Conservation (phyloP, 768 basidiomycete genomes). For the Boletellus sp. region DNA sequence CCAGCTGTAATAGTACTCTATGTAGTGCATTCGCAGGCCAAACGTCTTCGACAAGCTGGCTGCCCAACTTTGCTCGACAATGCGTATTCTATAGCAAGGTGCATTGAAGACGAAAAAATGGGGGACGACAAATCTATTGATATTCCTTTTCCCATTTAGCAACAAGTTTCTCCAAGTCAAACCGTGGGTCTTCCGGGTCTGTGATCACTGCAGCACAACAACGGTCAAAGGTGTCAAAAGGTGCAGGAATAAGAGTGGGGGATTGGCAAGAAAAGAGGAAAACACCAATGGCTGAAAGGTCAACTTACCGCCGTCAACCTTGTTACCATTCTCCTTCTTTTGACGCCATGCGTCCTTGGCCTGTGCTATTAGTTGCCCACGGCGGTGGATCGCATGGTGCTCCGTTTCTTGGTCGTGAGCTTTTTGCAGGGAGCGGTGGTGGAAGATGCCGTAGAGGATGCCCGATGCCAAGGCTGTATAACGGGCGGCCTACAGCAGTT, state of each 20-base stretch:
- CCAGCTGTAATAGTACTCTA: background rate
- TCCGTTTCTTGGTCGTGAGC: slow-evolving; percentile 74
- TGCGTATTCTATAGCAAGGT: slow-evolving; percentile 25
- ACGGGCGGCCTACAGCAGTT: slow-evolving; percentile 71
- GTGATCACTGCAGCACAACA: slow-evolving; percentile 64
- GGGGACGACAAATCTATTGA: slow-evolving; percentile 39
- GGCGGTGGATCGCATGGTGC: slow-evolving; percentile 65
- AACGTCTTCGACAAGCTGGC: background rate
- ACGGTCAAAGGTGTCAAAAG: slow-evolving; percentile 9
- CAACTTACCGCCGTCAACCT: slow-evolving; percentile 54
- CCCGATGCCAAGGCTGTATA: slow-evolving; percentile 89
- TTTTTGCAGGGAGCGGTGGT: slow-evolving; percentile 86
- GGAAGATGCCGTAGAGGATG: slow-evolving; percentile 87
- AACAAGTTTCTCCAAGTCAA: slow-evolving; percentile 91
- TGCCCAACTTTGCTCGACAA: slow-evolving; percentile 11
- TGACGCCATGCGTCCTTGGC: slow-evolving; percentile 90
- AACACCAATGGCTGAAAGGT: slow-evolving; percentile 3
- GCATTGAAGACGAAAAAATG: slow-evolving; percentile 19
- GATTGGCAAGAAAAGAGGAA: background rate
- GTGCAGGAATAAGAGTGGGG: background rate
- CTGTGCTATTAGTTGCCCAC: slow-evolving; percentile 74
- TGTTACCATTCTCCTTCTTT: slow-evolving; percentile 52
- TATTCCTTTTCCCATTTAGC: slow-evolving; percentile 70
- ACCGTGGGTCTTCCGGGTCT: slow-evolving; percentile 92
- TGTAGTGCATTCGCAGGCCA: slow-evolving; percentile 5